Evolutionary conservation across 164 flowering plant species (phyloP), one percentile per base, ranked within the genome.

Genomic region (Aristolochia californica): DNA sequence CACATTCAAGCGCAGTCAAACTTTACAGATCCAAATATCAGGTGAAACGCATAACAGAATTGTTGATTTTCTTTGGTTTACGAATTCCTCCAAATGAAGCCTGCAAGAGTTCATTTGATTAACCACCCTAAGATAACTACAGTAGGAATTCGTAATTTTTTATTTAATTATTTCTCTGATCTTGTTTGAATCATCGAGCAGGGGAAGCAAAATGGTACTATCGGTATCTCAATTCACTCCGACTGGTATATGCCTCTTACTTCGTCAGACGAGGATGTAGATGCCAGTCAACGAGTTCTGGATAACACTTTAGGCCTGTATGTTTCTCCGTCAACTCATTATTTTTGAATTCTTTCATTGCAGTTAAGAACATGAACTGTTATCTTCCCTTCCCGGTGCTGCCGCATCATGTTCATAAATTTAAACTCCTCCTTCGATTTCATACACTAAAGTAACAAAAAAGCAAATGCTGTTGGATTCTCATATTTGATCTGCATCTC

Each of bases 1-100:
- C 83, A 40, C 83, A 78, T 63, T 65, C 63, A 13, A 63, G 59
- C 16, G 80, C 77, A 0, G 73, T 74, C 45, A 45, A 76, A 57
- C 24, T 74, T 40, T 76, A 70, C 66, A 68, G 66, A 53, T 14
- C 64, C 17, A 70, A 72, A 45, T 76, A 69, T 57, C 66, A 73
- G 65, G 82, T 75, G 45, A 47, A n/a, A 20, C 15, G 16, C 51
- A 43, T 14, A 34, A 12, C 9, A 34, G 10, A 34, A 12, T 34
- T 15, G 28, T 25, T 24, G 12, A 43, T 18, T 22, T 23, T 22
- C 14, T n/a, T 45, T 24, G 21, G 5, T 15, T 23, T 52, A 24
- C 12, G 24, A 13, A 55, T 16, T 25, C 23, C 20, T 28, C 8
- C 13, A 16, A 40, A 28, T 5, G 44, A 30, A 28, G 7, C 30